phyloP scores from a whole-genome alignment of 2,329 filamentous ascomycete genomes.

The Neodidymelliopsis sp. region DNA sequence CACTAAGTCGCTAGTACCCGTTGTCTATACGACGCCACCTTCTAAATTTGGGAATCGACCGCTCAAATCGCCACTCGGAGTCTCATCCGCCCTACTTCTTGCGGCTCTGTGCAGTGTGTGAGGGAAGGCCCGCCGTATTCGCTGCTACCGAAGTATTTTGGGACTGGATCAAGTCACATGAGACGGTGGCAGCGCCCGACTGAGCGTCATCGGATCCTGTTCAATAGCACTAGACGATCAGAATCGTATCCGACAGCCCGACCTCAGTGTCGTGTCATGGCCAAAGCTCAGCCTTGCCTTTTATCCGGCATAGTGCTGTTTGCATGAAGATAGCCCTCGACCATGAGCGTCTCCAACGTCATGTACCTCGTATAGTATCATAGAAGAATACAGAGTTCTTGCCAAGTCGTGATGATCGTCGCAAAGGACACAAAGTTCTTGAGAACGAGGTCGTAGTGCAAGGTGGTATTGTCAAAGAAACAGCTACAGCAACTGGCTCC shows the following conservation, averaged over 20 bases:
- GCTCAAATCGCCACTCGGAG: constrained; percentile 4
- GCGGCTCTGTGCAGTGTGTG: background rate
- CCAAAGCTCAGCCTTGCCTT: constrained; percentile 1
- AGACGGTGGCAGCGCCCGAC: background rate
- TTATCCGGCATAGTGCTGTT: background rate
- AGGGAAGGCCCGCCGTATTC: background rate
- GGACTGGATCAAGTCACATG: background rate
- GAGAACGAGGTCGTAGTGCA: background rate
- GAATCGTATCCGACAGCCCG: constrained; percentile 3
- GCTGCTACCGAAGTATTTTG: constrained; percentile 2
- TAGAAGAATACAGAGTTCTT: no score
- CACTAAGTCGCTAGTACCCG: constrained; percentile 13
- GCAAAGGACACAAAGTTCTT: background rate
- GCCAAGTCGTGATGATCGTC: background rate
- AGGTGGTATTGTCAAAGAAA: no score
- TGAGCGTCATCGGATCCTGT: background rate
- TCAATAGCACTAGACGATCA: background rate
- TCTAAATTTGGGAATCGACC: constrained; percentile 11
- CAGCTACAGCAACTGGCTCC: background rate
- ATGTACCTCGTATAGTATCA: background rate
- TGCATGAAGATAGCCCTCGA: background rate
- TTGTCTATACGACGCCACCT: background rate
- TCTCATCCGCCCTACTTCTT: background rate
- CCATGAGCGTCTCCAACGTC: background rate
- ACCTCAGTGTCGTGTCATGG: constrained; percentile 1